A percentile compares a stretch with the other conserved stretches of the same genome.
Evolutionary conservation across 495 filamentous ascomycete genomes (phyloP).

Genomic region (Evernia prunastri): DNA sequence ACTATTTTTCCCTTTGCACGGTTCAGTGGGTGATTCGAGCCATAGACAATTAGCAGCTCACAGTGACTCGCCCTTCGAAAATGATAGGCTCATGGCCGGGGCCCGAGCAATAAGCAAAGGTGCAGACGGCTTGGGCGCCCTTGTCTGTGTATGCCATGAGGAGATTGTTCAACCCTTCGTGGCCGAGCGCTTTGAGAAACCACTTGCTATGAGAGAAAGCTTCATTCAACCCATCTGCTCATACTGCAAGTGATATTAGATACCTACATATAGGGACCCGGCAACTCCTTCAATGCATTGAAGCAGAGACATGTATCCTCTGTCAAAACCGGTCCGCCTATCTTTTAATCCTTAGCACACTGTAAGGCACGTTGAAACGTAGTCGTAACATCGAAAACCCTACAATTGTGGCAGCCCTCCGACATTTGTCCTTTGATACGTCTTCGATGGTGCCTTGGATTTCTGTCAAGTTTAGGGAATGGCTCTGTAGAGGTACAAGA

Average conservation of each 20-base stretch:
- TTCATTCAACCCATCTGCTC: background rate
- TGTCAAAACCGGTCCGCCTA: conserved; percentile 81
- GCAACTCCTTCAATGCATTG: conserved; percentile 76
- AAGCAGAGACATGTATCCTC: conserved; percentile 96
- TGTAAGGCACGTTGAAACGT: background rate
- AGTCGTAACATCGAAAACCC: conserved; percentile 14
- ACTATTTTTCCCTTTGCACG: conserved; percentile 61
- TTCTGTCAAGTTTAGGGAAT: conserved; percentile 73
- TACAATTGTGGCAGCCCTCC: conserved; percentile 64
- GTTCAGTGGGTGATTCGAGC: conserved; percentile 9
- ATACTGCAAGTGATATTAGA: background rate
- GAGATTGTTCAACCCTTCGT: conserved; percentile 80
- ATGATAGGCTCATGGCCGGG: conserved; percentile 79
- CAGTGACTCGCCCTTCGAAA: conserved; percentile 80
- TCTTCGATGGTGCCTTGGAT: conserved; percentile 92
- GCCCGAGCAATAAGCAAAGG: conserved; percentile 84
- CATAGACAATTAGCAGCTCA: conserved; percentile 20
- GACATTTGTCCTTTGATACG: conserved; percentile 80
- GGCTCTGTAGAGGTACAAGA: conserved; percentile 59
- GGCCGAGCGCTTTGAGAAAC: conserved; percentile 78
- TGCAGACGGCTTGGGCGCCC: conserved; percentile 86
- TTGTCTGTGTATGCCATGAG: conserved; percentile 87
- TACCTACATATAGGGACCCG: conserved; percentile 89
- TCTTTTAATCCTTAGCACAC: conserved; percentile 36
- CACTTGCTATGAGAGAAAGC: conserved; percentile 59